A percentile compares a stretch with the other conserved stretches of the same genome.
phyloP scores from a whole-genome alignment of 495 filamentous ascomycete genomes.

The Neurospora discreta region DNA sequence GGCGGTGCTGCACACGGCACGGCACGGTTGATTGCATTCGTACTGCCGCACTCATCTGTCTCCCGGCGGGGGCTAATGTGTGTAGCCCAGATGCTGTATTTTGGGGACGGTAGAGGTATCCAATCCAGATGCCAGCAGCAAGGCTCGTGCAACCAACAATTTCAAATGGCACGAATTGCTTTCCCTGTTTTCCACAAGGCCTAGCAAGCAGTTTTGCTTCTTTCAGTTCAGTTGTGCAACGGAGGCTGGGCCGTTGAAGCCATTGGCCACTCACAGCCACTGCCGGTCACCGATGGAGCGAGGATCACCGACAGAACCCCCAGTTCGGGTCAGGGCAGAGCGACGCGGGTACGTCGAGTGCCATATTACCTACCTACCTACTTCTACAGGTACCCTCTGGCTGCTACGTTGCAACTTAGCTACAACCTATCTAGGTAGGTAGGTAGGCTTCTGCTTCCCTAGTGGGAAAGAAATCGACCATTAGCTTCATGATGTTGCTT shows the following conservation, averaged over 20 bases:
- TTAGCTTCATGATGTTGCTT: background rate
- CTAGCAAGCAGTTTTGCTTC: background rate
- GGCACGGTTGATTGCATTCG: background rate
- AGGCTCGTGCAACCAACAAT: background rate
- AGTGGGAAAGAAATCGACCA: background rate
- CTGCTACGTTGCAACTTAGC: background rate
- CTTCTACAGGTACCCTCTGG: too few relatives aligned
- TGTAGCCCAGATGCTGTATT: background rate
- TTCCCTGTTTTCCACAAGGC: background rate
- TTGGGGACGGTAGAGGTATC: background rate
- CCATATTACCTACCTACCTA: too few relatives aligned
- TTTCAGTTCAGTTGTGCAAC: too few relatives aligned
- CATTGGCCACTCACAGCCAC: background rate
- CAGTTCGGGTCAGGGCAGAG: too few relatives aligned
- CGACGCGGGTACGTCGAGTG: background rate
- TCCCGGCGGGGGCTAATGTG: background rate
- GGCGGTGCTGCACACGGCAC: background rate
- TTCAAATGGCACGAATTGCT: background rate
- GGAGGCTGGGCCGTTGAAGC: background rate
- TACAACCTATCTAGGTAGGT: too few relatives aligned
- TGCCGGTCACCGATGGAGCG: background rate
- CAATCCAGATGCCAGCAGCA: background rate
- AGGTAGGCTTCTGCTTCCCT: background rate
- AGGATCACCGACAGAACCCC: background rate
- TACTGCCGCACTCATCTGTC: background rate